These are phyloP conservation scores for Naematelia encephala DNA, from an alignment of 768 basidiomycete species.

Conservation along the genomic window DNA sequence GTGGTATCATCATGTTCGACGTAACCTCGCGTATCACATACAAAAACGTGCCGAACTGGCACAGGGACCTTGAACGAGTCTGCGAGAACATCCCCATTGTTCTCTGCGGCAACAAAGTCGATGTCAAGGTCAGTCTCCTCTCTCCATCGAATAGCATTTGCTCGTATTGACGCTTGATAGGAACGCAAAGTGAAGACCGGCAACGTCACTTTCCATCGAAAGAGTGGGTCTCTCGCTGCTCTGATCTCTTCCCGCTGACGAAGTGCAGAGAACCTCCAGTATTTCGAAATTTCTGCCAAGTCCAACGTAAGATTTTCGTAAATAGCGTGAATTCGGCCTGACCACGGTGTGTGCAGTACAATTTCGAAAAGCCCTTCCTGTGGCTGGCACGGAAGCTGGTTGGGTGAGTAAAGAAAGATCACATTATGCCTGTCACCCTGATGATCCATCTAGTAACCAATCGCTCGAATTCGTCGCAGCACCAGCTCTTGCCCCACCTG, in stretches of 20 bases:
- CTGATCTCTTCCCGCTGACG: not conserved
- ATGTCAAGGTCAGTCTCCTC: slow-evolving; percentile 75
- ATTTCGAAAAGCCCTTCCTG: slow-evolving; percentile 99
- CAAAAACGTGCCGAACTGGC: slow-evolving; percentile 99
- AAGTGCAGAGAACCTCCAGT: slow-evolving; percentile 78
- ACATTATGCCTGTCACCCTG: no score
- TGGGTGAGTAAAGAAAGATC: slow-evolving; percentile 66
- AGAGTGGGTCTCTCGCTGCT: slow-evolving; percentile 56
- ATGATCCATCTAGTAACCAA: no score
- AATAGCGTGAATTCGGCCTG: not conserved
- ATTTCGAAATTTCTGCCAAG: slow-evolving; percentile 99
- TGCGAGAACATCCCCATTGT: slow-evolving; percentile 99
- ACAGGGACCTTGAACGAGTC: slow-evolving; percentile 94
- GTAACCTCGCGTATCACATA: slow-evolving; percentile 99
- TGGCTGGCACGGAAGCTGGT: slow-evolving; percentile 98
- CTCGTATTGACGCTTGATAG: slow-evolving; percentile 53
- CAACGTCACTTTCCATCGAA: slow-evolving; percentile 97
- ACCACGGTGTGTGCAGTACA: slow-evolving; percentile 58
- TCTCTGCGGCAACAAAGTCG: slow-evolving; percentile 98
- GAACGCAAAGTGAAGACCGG: slow-evolving; percentile 99
- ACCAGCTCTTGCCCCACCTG: slow-evolving; percentile 89
- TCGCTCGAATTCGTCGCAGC: slow-evolving; percentile 92
- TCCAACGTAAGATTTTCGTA: slow-evolving; percentile 62
- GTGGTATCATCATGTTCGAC: slow-evolving; percentile 99
- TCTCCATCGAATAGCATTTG: not conserved